phyloP scores from a whole-genome alignment of 371 early-diverging fungal genomes.

The Lichtheimia hyalospora region DNA sequence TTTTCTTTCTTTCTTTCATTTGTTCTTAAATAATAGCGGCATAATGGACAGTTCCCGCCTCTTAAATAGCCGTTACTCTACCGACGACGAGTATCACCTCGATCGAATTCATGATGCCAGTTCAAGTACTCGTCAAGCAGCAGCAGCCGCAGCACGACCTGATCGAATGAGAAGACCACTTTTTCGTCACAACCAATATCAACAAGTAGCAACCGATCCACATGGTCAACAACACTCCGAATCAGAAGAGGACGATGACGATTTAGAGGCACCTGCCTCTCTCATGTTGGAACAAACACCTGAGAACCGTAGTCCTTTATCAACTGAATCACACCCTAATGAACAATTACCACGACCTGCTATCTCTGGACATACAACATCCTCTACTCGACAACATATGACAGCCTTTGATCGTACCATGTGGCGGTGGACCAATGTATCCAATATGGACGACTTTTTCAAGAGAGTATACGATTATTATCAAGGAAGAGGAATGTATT shows the following conservation, averaged over 20 bases:
- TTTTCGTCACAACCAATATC: slow-evolving; percentile 11
- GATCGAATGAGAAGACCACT: neutral
- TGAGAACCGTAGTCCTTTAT: slow-evolving; percentile 10
- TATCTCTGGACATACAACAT: slow-evolving; percentile 15
- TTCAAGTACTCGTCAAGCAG: slow-evolving; percentile 1
- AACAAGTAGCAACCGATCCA: slow-evolving; percentile 7
- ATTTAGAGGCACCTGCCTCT: slow-evolving; percentile 64
- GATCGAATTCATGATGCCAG: slow-evolving; percentile 2
- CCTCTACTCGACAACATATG: slow-evolving; percentile 37
- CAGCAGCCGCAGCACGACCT: neutral
- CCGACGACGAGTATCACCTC: slow-evolving; percentile 16
- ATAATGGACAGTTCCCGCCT: slow-evolving; percentile 12
- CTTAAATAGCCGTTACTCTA: slow-evolving; percentile 4
- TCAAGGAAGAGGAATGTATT: slow-evolving; percentile 76
- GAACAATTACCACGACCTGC: slow-evolving; percentile 5
- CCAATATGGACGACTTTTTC: slow-evolving; percentile 81
- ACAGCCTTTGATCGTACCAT: slow-evolving; percentile 68
- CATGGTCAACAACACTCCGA: neutral
- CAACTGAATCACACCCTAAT: neutral
- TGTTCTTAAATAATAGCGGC: neutral
- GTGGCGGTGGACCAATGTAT: slow-evolving; percentile 82
- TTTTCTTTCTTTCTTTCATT: neutral
- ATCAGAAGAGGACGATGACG: slow-evolving; percentile 21
- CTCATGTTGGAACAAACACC: slow-evolving; percentile 55
- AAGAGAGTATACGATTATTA: slow-evolving; percentile 83